phyloP scores from a whole-genome alignment of 768 basidiomycete genomes.

The Rhodotorula taiwanensis region DNA sequence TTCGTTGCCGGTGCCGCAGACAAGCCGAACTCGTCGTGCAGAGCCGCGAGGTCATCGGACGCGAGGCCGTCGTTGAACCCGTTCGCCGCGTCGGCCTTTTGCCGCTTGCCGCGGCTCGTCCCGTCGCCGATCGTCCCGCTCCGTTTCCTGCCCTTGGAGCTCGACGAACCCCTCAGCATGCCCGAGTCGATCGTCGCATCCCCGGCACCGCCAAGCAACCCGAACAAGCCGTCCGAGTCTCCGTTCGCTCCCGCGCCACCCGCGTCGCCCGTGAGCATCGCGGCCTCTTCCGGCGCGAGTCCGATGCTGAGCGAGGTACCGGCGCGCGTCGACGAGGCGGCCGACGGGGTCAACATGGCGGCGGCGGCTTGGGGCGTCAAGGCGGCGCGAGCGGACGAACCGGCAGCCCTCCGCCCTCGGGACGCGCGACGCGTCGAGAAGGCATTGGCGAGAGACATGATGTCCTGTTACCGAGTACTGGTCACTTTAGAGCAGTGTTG shows the following conservation, averaged over 20 bases:
- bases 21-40: constrained; percentile 13
- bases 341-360: constrained; percentile 7
- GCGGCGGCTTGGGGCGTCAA: constrained; percentile 14
- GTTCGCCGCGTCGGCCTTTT: background rate
- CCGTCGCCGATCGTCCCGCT: background rate
- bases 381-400: constrained; percentile 2
- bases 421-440: constrained; percentile 1
- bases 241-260: background rate
- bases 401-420: background rate
- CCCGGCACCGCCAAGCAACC: no score
- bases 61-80: background rate
- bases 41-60: background rate
- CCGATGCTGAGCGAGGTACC: background rate
- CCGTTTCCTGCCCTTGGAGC: background rate
- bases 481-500: background rate
- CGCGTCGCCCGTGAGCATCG: background rate
- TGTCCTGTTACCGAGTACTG: background rate
- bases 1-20: background rate
- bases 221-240: no score
- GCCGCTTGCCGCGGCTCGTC: constrained; percentile 1
- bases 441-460: constrained; percentile 24
- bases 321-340: background rate
- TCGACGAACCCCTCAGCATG: no score
- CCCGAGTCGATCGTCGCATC: no score
- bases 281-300: background rate